Evolutionary conservation across 306 rosid genomes (phyloP).

Genomic region (Citrullus colocynthis): DNA sequence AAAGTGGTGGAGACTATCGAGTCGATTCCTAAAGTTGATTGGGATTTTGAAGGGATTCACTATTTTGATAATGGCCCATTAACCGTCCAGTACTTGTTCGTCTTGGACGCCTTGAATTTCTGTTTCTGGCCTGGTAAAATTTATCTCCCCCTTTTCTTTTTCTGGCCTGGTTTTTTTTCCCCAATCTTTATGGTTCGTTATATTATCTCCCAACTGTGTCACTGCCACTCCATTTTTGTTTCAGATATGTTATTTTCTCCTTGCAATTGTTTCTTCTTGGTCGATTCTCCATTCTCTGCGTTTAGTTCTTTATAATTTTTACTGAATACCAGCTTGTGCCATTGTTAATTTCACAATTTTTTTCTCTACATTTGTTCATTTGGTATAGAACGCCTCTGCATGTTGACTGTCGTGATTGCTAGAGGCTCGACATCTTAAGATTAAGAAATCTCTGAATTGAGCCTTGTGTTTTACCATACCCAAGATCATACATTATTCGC

Average conservation of each 20-base stretch:
- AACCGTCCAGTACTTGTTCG: slow-evolving; percentile 84
- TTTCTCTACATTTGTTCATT: background rate
- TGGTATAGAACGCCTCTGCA: background rate
- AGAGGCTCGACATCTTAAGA: background rate
- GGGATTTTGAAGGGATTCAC: slow-evolving; percentile 99
- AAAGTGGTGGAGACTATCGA: slow-evolving; percentile 55
- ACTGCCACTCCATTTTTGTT: background rate
- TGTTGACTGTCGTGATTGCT: background rate
- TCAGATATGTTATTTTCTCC: background rate
- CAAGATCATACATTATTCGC: background rate
- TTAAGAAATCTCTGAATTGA: background rate
- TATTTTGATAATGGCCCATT: slow-evolving; percentile 86
- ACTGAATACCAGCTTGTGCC: background rate
- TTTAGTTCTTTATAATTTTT: background rate
- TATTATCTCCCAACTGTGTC: too few relatives aligned
- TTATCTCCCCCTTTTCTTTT: background rate
- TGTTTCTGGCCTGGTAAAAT: slow-evolving; percentile 93
- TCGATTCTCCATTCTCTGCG: background rate
- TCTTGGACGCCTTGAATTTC: slow-evolving; percentile 80
- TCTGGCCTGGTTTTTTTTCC: background rate
- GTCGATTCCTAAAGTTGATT: slow-evolving; percentile 63
- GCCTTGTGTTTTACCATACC: background rate
- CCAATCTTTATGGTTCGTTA: too few relatives aligned
- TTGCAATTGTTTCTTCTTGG: background rate
- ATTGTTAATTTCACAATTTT: background rate